These are phyloP conservation scores for Apiospora hydei DNA, from an alignment of 2,329 filamentous ascomycete genomes.

Conservation along the genomic window DNA sequence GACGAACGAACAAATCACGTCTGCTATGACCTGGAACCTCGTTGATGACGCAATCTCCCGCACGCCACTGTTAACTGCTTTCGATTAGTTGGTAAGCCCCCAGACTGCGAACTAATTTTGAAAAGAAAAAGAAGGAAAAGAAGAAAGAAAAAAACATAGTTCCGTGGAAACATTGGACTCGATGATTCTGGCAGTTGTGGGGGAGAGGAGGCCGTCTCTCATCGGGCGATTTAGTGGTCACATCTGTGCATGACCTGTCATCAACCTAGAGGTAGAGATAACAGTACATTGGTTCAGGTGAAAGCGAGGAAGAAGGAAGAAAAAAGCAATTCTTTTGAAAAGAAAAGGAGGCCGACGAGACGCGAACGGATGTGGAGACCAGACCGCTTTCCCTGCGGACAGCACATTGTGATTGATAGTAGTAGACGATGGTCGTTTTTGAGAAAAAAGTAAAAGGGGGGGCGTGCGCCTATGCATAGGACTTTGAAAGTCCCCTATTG, in stretches of 20 bases:
- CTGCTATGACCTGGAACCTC: too few species aligned
- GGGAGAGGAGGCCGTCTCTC: not conserved
- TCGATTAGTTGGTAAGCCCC: too few species aligned
- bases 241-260: not conserved
- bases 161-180: not conserved
- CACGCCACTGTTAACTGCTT: not conserved
- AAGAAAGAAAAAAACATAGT: too few species aligned
- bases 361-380: not conserved
- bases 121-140: too few species aligned
- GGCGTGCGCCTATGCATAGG: not conserved
- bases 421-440: not conserved
- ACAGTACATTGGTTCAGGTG: not conserved
- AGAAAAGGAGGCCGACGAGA: not conserved
- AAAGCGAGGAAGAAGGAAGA: not conserved
- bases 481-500: not conserved
- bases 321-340: not conserved
- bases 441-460: not conserved
- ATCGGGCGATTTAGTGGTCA: not conserved
- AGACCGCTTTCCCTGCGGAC: not conserved
- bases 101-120: too few species aligned
- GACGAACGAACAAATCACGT: not conserved
- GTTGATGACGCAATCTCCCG: not conserved
- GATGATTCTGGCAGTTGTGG: not conserved
- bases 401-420: too few species aligned
- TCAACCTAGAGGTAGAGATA: not conserved